Base-by-base conservation (phyloP, 345 rosid genomes). In the Microcos paniculata region DNA sequence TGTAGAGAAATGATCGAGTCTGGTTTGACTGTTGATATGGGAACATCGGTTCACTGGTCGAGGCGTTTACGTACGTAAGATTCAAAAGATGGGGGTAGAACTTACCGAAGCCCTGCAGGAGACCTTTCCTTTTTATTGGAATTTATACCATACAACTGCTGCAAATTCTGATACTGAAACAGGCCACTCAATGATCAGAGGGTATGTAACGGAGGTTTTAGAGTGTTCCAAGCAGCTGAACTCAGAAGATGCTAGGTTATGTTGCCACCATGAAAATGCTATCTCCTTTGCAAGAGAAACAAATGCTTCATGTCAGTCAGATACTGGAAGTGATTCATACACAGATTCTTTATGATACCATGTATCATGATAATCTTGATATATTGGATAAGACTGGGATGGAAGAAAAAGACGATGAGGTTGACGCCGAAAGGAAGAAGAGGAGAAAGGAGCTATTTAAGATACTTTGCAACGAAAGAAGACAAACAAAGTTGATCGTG, bases 101-200 rank as follows among this genome's bases (percentile, higher is more conserved):
- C 93, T 95, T 46, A 95, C 99, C 0, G 91, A 95, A 85, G 87
- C 88, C 2, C 78, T 95, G 82, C 99, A 95, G 88, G 93, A 90
- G 84, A 93, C 97, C 7, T 95, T 93, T 77, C 97, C 98, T 72
- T 96, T 91, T 40, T 97, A 95, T 75, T 95, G 99, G 98, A 91
- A 82, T 58, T 78, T 85, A 9, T 78, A 77, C 75, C 87, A 82
- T 45, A 69, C 78, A 5, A 72, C 79, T 15, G 85, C 80, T 52
- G 75, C 71, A 23, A 74, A 62, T 59, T 82, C 85, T 62, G 91
- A 81, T 80, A 23, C 80, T 3, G 88, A 82, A 61, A 62, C 70
- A 10, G 80, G n/a, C n/a, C n/a, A n/a, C n/a, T n/a, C n/a, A n/a
- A n/a, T n/a, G n/a, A n/a, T n/a, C n/a, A n/a, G n/a, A 56, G 94